phyloP scores from a whole-genome alignment of 2,329 filamentous ascomycete genomes.

The Phyllosticta citrichinensis region DNA sequence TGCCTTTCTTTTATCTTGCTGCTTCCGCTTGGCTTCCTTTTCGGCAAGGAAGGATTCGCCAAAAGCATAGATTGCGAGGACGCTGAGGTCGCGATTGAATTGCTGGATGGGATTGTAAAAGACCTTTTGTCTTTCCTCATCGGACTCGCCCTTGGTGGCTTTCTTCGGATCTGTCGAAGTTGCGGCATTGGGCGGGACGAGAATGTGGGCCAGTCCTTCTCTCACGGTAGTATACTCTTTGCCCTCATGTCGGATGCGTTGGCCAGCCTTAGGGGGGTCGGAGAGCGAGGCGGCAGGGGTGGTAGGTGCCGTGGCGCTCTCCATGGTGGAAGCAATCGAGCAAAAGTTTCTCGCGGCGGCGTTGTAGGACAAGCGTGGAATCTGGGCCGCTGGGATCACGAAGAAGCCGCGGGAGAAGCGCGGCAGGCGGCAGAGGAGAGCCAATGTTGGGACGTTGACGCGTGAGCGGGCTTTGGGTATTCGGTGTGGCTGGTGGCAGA shows the following conservation, averaged over 20 bases:
- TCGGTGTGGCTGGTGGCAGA: neutral
- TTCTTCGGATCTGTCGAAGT: constrained; percentile 38
- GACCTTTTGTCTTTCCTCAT: constrained; percentile 58
- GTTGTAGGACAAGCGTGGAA: neutral
- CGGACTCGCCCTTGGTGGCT: constrained; percentile 30
- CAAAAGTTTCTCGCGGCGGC: neutral
- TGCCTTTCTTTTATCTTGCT: constrained; percentile 24
- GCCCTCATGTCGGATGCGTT: constrained; percentile 34
- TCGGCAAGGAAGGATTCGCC: constrained; percentile 55
- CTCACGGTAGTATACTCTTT: constrained; percentile 51
- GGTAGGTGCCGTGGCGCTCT: neutral
- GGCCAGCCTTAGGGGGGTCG: constrained; percentile 20
- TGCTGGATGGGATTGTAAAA: constrained; percentile 99
- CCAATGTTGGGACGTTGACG: neutral
- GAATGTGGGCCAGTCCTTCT: constrained; percentile 58
- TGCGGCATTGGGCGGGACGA: constrained; percentile 47
- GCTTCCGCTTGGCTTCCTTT: constrained; percentile 29
- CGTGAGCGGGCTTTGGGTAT: neutral
- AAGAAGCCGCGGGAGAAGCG: neutral
- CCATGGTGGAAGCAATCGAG: neutral
- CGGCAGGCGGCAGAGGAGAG: neutral
- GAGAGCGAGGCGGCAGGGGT: constrained; percentile 15
- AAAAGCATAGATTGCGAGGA: constrained; percentile 83
- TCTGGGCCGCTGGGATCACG: neutral
- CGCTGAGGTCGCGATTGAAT: constrained; percentile 92